Base-by-base conservation (phyloP, 352 stramenopile genomes). In the Globisporangium cederbergense region DNA sequence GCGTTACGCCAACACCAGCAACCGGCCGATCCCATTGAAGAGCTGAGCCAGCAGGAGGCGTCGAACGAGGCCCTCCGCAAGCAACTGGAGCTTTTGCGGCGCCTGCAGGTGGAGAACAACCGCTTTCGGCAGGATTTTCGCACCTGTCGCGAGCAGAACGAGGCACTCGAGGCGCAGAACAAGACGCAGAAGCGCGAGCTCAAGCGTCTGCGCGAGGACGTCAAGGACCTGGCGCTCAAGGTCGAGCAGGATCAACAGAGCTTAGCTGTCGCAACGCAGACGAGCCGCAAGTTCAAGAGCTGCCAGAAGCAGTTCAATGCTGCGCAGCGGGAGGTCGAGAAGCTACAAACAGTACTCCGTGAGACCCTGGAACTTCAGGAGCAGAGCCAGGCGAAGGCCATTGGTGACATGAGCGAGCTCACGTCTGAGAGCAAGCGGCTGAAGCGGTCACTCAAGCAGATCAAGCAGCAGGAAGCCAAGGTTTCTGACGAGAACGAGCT, bases 61-160 rank as follows among this genome's bases (percentile, higher is more conserved):
- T 86, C 81, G 8, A 91, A 89, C 45, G 80, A 91, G 30, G 80
- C 77, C 30, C 64, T 91, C 8, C 75, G 80, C 9, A 85, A 85
- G 45, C 83, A 91, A 40, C 65, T 90, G 25, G 80, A 91, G 66
- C 70, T 91, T 7, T 57, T 91, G n/a, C 75, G 80, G 16, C 78
- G 83, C 0, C 69, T 91, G 3, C 80, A 91, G 58, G 60, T 88
- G 7, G 83, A 91, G 47, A 91, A 91, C 66, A 89, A 86, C 53
- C 78, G 80, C 50, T 88, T 91, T 42, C 79, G 80, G 11, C 74
- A 79, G 40, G 83, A 91, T 42, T 67, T 67, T 3, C 70, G 77
- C 8, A 66, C 73, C 2, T 63, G 86, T 20, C 67, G 77, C 16
- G 80, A 85, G 28, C 71, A 79, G 43, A 81, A 84, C 32, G 71